Evolutionary conservation across 2,329 filamentous ascomycete species (phyloP), one percentile per base, ranked within the genome.

Genomic region (Penicillium freii): DNA sequence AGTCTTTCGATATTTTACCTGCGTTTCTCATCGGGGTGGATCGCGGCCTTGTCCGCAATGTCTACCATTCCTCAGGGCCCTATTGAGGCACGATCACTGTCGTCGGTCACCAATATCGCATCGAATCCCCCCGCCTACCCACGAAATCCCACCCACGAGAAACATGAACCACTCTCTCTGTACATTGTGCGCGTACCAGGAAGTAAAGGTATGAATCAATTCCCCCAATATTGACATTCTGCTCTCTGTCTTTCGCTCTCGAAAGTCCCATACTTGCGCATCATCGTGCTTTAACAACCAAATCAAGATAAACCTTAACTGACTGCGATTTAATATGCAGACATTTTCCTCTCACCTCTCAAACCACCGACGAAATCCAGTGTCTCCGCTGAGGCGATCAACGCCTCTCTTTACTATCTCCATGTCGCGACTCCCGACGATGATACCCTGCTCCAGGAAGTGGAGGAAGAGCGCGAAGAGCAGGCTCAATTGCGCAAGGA

Each of bases 131-230:
- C 94, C 46, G 84, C 87, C 66, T 94, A 96, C 73, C 91, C 91
- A 49, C 84, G 88, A 68, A 90, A 90, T 69, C 89, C 90, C 5
- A 84, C 86, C 3, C 86, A 88, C 64, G 78, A 83, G 66, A 84
- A 80, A 61, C 84, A 87, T 61, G 85, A 91, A 49, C 86, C 91
- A 4, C 75, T 97, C 50, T 86, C 87, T 2, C 83, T 99, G 40
- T 99, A 99, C 76, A 95, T 99, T 64, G 91, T 93, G 36, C 82
- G 93, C 64, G 93, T 99, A 0, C 94, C 94, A 1, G 93, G 93
- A 23, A 96, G 90, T 62, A 86, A 87, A 87, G 91, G 91, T 92
- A 80, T 21, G 68, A 58, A 21, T 45, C 23, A 31, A 50, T 39
- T 40, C 25, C 13, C n/a, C 17, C 10, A 52, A 25, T 6, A 49